Base-by-base conservation (phyloP, 2,329 filamentous ascomycete species). In the Dactylellina drechsleri region DNA sequence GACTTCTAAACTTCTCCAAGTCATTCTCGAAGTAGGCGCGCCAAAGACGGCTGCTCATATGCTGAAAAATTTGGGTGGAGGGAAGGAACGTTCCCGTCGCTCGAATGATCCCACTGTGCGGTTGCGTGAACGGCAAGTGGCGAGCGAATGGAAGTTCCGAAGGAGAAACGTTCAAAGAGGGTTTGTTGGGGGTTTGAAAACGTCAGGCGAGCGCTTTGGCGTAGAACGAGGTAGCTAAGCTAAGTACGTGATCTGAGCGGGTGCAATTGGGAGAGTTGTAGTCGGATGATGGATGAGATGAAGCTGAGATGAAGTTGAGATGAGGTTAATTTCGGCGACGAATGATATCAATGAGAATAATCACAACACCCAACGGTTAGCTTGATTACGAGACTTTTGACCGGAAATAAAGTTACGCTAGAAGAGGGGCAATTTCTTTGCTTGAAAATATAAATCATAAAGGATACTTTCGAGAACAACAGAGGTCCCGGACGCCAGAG, bases 31-130 rank as follows among this genome's bases (percentile, higher is more conserved):
- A 91, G 83, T 94, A 98, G 83, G 88, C 92, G 87, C 93, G 93
- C 94, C 94, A 97, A 83, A 99, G 89, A 88, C 91, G 88, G 85
- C 93, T 91, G 90, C 92, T 98, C 94, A 98, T 95, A 89, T 88
- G 89, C 84, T 82, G 83, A 79, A 79, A 80, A 54, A 68, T 67
- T 23, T 72, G 80, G 79, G 64, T 58, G 60, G 23, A 53, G 70
- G 66, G 59, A 58, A 18, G 66, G 56, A 64, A 71, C 49, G 59
- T 57, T 70, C 66, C 66, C 72, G 72, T 76, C 66, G 60, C 72
- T 76, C 72, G 72, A 50, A 57, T n/a, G 58, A 59, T 68, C 54
- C 71, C 71, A 75, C 71, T 68, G 53, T 68, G 64, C 71, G 23
- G 72, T 70, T 76, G 36, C 72, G 61, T 50, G 72, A 76, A 76